Base-by-base conservation (phyloP, 257 asterid species). In the Penstemon barbatus region DNA sequence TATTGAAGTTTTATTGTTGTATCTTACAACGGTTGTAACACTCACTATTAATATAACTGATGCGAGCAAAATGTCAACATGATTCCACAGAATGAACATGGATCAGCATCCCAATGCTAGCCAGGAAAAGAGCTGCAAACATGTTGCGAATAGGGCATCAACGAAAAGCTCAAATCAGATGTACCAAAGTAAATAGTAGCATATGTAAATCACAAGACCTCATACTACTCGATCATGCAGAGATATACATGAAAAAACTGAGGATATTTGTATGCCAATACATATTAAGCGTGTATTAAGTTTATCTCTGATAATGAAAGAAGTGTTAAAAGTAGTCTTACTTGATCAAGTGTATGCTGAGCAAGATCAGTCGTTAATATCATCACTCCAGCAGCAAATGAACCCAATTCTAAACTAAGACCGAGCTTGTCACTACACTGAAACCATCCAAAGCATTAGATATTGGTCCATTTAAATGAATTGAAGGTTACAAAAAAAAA, bases 371-470 rank as follows among this genome's bases (percentile, higher is more conserved):
- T 94, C 5, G 99, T 91, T 11, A 98, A 83, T 86, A 94, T 94
- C 99, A 94, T 94, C 65, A 91, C 96, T 57, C 99, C 98, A 61
- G 99, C 99, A 75, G 95, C 96, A 89, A 94, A 91, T 18, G 99
- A 94, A 70, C 99, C 99, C 97, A 94, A 78, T 77, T 94, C 99
- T 68, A 94, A 80, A 82, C 99, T 94, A 68, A 91, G 93, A 72
- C 98, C 99, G 12, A 94, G 89, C 87, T 91, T 94, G 82, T 94
- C 97, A 70, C 98, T 91, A 83, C 95, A 86, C 98, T 91, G 99
- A 70, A 94, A 78, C 75, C 71, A 70, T 12, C 81, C 61, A 74
- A 58, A 75, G 15, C 56, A 66, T 53, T 65, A 60, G 25, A 1
- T 19, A 19, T 19, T 19, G 25, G 25, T 19, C 25, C 25, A 19